Percentiles rank a stretch among this genome's conserved stretches.
phyloP scores from a whole-genome alignment of 1,139 yeast species.

The Kodamaea alishanica region DNA sequence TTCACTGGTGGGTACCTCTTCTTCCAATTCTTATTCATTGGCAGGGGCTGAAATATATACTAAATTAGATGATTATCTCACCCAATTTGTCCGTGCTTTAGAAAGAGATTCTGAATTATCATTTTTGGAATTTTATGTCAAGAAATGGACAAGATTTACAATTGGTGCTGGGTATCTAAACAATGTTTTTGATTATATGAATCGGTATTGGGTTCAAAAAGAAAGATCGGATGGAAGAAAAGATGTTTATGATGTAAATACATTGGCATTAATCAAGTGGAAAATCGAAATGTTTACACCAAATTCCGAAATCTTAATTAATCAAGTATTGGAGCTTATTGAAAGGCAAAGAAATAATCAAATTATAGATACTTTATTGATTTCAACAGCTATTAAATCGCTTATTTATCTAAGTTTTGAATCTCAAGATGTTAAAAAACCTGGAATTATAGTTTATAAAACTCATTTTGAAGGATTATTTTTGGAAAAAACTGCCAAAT shows the following conservation, averaged over 20 bases:
- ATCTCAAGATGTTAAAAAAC: conserved; percentile 76
- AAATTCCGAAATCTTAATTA: conserved; percentile 56
- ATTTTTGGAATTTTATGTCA: conserved; percentile 79
- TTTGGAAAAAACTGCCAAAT: conserved; percentile 67
- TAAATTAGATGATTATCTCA: conserved; percentile 64
- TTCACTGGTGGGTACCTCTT: conserved; percentile 15
- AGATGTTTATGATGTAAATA: conserved; percentile 86
- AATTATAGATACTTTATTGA: conserved; percentile 61
- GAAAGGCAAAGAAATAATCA: conserved; percentile 78
- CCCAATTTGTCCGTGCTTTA: conserved; percentile 53
- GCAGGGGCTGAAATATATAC: conserved; percentile 89
- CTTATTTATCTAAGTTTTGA: conserved; percentile 77
- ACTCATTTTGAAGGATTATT: conserved; percentile 76
- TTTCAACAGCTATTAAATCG: conserved; percentile 78
- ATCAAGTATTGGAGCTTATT: conserved; percentile 72
- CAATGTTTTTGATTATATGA: conserved; percentile 92
- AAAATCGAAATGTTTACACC: conserved; percentile 73
- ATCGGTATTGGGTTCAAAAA: conserved; percentile 96
- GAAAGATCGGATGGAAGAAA: conserved; percentile 95
- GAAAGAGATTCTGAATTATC: conserved; percentile 55
- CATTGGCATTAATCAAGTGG: conserved; percentile 87
- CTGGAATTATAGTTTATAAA: conserved; percentile 77
- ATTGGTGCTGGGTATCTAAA: conserved; percentile 90
- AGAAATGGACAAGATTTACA: conserved; percentile 84
- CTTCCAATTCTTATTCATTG: conserved; percentile 41